phyloP scores from a whole-genome alignment of 1,139 yeast genomes.

The Yamadazyma dendronema region DNA sequence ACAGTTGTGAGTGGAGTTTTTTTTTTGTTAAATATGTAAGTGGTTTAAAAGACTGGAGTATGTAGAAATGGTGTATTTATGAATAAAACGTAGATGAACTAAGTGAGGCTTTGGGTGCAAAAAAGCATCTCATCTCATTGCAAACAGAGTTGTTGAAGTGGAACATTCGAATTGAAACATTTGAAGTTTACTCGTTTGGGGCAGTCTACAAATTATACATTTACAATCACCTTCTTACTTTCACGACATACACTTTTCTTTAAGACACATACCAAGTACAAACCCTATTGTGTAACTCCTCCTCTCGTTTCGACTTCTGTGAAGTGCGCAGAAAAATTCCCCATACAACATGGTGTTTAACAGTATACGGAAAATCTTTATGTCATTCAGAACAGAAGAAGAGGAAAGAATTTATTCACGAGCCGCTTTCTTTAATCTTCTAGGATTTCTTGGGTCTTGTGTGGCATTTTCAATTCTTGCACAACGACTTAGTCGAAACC shows the following conservation, averaged over 20 bases:
- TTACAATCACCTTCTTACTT: too few relatives aligned
- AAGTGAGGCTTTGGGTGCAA: too few relatives aligned
- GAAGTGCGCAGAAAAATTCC: neutral
- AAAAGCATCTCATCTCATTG: too few relatives aligned
- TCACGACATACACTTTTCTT: too few relatives aligned
- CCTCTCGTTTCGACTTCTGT: neutral
- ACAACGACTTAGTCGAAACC: constrained; percentile 52
- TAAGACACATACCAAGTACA: too few relatives aligned
- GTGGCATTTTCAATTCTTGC: constrained; percentile 80
- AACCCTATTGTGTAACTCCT: too few relatives aligned
- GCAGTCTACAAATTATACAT: too few relatives aligned
- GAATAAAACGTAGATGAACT: too few relatives aligned
- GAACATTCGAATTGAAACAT: too few relatives aligned
- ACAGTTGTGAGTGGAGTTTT: constrained; percentile 51
- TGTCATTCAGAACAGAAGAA: constrained; percentile 81
- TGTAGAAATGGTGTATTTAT: too few relatives aligned
- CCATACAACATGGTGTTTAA: constrained; percentile 48
- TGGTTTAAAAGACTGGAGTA: neutral
- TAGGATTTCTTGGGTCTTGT: constrained; percentile 80
- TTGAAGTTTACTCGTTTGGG: too few relatives aligned
- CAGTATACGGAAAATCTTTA: constrained; percentile 72
- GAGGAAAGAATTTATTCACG: constrained; percentile 78
- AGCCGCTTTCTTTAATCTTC: constrained; percentile 74
- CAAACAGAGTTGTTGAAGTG: too few relatives aligned
- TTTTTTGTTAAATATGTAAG: constrained; percentile 16